Evolutionary conservation across 2,329 filamentous ascomycete genomes (phyloP).

Genomic region (Pseudomassariella vexata): DNA sequence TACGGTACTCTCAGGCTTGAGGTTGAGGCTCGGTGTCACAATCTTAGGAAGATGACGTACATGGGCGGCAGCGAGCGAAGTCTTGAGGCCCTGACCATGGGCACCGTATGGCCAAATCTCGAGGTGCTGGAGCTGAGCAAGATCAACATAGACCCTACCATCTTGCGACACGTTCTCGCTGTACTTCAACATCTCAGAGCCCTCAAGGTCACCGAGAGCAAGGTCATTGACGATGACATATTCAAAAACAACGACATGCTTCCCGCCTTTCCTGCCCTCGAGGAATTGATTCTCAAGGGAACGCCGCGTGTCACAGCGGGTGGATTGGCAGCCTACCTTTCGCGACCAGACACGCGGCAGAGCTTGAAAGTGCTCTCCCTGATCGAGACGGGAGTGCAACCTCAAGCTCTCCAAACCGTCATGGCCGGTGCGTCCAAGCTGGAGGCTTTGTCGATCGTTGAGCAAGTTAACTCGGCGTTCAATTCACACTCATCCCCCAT

Average conservation of each 20-base stretch:
- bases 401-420: conserved; percentile 54
- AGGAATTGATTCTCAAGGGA: conserved; percentile 67
- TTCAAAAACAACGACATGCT: conserved; percentile 61
- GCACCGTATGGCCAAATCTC: conserved; percentile 61
- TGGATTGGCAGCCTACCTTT: conserved; percentile 66
- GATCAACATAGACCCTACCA: conserved; percentile 63
- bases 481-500: conserved; percentile 41
- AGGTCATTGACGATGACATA: conserved; percentile 70
- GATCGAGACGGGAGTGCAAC: conserved; percentile 64
- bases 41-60: conserved; percentile 87
- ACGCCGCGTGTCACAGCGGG: conserved; percentile 65
- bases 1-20: conserved; percentile 76
- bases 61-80: conserved; percentile 70
- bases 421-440: conserved; percentile 53
- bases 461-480: conserved; percentile 44
- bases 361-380: conserved; percentile 64
- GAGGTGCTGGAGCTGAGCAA: conserved; percentile 67
- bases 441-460: conserved; percentile 48
- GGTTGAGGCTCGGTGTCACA: conserved; percentile 74
- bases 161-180: conserved; percentile 65
- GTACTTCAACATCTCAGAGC: conserved; percentile 63
- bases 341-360: conserved; percentile 50
- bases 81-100: conserved; percentile 63
- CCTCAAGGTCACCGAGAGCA: conserved; percentile 66
- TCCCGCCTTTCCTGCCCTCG: conserved; percentile 68